Evolutionary conservation across 805 yeast species (phyloP).

Genomic region (Teunomyces barrocoloradensis): DNA sequence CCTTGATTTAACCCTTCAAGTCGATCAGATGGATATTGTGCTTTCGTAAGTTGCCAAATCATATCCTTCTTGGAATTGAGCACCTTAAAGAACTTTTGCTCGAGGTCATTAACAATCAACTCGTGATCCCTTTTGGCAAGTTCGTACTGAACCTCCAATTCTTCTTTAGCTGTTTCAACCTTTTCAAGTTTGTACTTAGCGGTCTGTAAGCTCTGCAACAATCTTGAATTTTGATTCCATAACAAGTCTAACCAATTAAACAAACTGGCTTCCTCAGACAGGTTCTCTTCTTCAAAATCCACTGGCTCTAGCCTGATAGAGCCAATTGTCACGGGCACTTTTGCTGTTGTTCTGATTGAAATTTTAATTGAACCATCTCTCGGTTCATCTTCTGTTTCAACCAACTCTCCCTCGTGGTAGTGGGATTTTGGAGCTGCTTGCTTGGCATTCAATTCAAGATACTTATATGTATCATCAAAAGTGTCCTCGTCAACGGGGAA

Average conservation of each 20-base stretch:
- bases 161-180: conserved; percentile 7
- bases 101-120: conserved; percentile 21
- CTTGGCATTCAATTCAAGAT: conserved; percentile 1
- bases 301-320: conserved; percentile 17
- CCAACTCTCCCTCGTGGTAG: conserved; percentile 5
- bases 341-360: conserved; percentile 18
- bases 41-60: conserved; percentile 25
- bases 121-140: conserved; percentile 14
- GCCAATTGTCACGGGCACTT: conserved; percentile 27
- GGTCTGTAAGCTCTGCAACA: conserved; percentile 5
- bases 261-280: conserved; percentile 16
- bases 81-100: conserved; percentile 24
- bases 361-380: conserved; percentile 5
- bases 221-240: conserved; percentile 12
- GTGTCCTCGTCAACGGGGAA: conserved; percentile 15
- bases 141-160: conserved; percentile 11
- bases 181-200: not conserved
- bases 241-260: conserved; percentile 27
- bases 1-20: conserved; percentile 17
- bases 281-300: conserved; percentile 14
- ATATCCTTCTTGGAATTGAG: conserved; percentile 29
- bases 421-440: conserved; percentile 3
- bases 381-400: conserved; percentile 12
- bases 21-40: conserved; percentile 2
- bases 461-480: not conserved